Percentiles rank a stretch among this genome's conserved stretches.
Conservation (phyloP, 192 early-diverging fungal species). For the Backusella westeae region DNA sequence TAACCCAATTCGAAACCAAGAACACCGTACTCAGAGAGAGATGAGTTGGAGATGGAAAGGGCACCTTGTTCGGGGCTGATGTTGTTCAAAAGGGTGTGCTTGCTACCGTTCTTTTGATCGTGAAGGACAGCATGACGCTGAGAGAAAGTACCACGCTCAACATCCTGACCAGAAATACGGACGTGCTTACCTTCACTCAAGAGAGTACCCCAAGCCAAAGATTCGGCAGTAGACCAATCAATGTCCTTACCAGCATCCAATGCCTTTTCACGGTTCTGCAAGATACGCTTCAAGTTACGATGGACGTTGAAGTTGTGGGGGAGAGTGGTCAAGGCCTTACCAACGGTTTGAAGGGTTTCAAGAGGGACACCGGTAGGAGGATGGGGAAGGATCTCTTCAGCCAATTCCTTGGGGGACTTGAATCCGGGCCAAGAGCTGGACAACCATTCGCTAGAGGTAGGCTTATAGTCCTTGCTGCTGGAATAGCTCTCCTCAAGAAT, state of each 20-base stretch:
- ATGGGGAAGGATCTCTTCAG: slow-evolving; percentile 67
- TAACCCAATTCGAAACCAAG: slow-evolving; percentile 98
- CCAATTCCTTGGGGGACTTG: slow-evolving; percentile 73
- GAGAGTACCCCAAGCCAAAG: slow-evolving; percentile 89
- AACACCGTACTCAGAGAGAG: slow-evolving; percentile 92
- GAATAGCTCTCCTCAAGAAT: slow-evolving; percentile 92
- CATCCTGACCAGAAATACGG: slow-evolving; percentile 94
- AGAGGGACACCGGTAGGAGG: slow-evolving; percentile 69
- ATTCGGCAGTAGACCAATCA: slow-evolving; percentile 96
- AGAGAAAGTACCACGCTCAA: slow-evolving; percentile 98
- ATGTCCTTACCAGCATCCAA: slow-evolving; percentile 77
- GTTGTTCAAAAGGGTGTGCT: slow-evolving; percentile 84
- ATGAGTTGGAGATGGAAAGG: slow-evolving; percentile 94
- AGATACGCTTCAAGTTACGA: slow-evolving; percentile 81
- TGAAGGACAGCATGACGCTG: slow-evolving; percentile 97
- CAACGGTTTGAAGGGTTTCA: slow-evolving; percentile 80
- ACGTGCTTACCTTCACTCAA: slow-evolving; percentile 91
- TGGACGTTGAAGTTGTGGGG: slow-evolving; percentile 87
- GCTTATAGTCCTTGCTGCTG: slow-evolving; percentile 87
- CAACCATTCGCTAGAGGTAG: slow-evolving; percentile 90
- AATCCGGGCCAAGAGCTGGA: slow-evolving; percentile 93
- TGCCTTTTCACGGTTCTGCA: slow-evolving; percentile 81
- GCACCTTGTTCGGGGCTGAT: slow-evolving; percentile 82
- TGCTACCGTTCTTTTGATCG: slow-evolving; percentile 87
- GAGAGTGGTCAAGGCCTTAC: slow-evolving; percentile 74